Evolutionary conservation across 257 asterid species (phyloP), one percentile per base, ranked within the genome.

Genomic region (Anisodus acutangulus): DNA sequence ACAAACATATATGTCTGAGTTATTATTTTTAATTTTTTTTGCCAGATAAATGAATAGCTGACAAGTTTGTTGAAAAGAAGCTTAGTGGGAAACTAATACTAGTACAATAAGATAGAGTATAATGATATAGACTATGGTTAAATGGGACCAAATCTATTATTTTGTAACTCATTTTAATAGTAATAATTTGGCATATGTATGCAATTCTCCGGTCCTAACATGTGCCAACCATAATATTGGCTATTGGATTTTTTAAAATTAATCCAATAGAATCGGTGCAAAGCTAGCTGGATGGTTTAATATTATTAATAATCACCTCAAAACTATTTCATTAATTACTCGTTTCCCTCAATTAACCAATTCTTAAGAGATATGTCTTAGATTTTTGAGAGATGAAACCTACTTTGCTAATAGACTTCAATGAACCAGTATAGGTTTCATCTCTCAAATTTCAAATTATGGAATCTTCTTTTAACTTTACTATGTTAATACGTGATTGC

Each of bases 221-320:
- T 58, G 64, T 58, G 64, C 26, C 26, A 66, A 12, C 72, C 4
- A 4, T 31, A 63, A 22, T 63, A 11, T 4, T 41, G 45, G 12
- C 17, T 66, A 66, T 66, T 11, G 43, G 45, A 11, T 31, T 17
- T 10, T 26, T 64, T 64, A 22, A 66, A 19, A 16, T 31, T 31
- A 11, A 66, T 31, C 72, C 72, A 66, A 31, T 66, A 66, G 9
- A 66, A 31, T 66, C 72, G 72, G 72, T 66, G 72, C 72, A 66
- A 66, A 2, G 9, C 35, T 0, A 31, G 35, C 9, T 31, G 8
- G 9, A 35, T 31, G n/a, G n/a, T 26, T 22, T 63, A 64, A 64
- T 54, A 54, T 54, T 54, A 12, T 11, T 13, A 54, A 62, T 13
- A 54, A 62, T 19, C 43, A 64, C 43, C 8, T 26, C 41, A 22